Evolutionary conservation across 1,139 yeast species (phyloP).

Genomic region (Geotrichum australiense): DNA sequence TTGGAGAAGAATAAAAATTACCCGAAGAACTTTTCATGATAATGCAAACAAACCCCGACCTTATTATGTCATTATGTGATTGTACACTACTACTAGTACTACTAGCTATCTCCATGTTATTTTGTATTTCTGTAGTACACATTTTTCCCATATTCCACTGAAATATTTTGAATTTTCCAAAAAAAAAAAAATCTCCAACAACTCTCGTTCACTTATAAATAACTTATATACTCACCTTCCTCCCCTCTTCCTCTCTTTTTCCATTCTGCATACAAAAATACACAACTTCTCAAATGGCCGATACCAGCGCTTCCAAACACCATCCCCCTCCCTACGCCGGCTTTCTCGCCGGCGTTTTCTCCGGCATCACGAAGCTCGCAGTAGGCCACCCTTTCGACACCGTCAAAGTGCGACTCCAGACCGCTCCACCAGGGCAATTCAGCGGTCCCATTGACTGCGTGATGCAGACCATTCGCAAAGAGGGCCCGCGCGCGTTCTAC

Average conservation of each 20-base stretch:
- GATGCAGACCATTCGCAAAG: slow-evolving; percentile 59
- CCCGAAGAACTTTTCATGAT: too few species aligned
- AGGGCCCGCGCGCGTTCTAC: slow-evolving; percentile 72
- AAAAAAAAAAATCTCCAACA: neutral
- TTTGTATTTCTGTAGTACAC: too few species aligned
- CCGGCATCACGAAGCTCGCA: slow-evolving; percentile 78
- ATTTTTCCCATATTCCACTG: too few species aligned
- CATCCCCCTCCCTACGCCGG: slow-evolving; percentile 37
- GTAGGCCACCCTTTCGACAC: slow-evolving; percentile 76
- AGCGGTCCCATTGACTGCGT: slow-evolving; percentile 81
- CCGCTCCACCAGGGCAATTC: slow-evolving; percentile 64
- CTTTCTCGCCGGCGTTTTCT: slow-evolving; percentile 79
- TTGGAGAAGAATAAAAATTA: too few species aligned
- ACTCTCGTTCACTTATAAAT: too few species aligned
- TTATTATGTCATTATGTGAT: too few species aligned
- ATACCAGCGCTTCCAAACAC: slow-evolving; percentile 7
- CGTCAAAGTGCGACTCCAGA: slow-evolving; percentile 79
- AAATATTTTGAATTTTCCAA: too few species aligned
- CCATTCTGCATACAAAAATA: neutral
- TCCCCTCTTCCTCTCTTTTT: neutral
- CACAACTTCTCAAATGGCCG: slow-evolving; percentile 12
- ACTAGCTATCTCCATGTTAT: too few species aligned
- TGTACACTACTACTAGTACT: too few species aligned
- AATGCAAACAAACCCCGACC: too few species aligned
- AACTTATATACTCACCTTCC: neutral